Percentiles rank a stretch among this genome's conserved stretches.
Conservation (phyloP, 768 basidiomycete genomes). For the Hericium erinaceus region DNA sequence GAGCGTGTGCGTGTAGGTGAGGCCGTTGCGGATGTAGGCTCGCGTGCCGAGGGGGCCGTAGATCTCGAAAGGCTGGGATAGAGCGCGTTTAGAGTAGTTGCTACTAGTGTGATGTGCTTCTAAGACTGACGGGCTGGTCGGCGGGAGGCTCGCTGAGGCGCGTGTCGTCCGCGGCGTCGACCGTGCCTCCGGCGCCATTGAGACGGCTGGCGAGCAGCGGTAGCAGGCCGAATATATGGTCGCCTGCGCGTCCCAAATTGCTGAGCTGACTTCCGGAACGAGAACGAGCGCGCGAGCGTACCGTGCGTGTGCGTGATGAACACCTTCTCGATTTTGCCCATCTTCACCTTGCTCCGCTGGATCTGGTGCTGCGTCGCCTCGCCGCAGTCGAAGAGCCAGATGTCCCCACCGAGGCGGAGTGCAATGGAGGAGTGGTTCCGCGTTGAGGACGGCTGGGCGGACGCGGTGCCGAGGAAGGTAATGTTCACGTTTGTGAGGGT, state of each 20-base stretch:
- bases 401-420: conserved; percentile 53
- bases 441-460: conserved; percentile 71
- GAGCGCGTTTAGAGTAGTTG: neutral
- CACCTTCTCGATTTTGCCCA: conserved; percentile 73
- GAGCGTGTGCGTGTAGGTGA: conserved; percentile 60
- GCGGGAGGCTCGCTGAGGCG: conserved; percentile 20
- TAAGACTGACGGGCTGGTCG: no score
- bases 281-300: conserved; percentile 20
- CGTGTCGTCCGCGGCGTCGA: conserved; percentile 51
- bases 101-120: no score
- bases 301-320: conserved; percentile 90
- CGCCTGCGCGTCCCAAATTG: conserved; percentile 37
- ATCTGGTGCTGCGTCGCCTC: conserved; percentile 77
- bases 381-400: conserved; percentile 83
- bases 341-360: conserved; percentile 62
- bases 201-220: conserved; percentile 60
- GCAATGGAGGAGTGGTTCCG: conserved; percentile 72
- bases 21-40: conserved; percentile 62
- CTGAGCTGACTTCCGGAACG: neutral
- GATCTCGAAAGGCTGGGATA: conserved; percentile 59
- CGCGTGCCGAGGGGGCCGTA: conserved; percentile 83
- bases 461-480: conserved; percentile 76
- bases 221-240: conserved; percentile 72
- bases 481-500: conserved; percentile 31
- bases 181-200: conserved; percentile 66